Evolutionary conservation across 2,329 filamentous ascomycete species (phyloP).

Genomic region (Alternaria tenuissima): DNA sequence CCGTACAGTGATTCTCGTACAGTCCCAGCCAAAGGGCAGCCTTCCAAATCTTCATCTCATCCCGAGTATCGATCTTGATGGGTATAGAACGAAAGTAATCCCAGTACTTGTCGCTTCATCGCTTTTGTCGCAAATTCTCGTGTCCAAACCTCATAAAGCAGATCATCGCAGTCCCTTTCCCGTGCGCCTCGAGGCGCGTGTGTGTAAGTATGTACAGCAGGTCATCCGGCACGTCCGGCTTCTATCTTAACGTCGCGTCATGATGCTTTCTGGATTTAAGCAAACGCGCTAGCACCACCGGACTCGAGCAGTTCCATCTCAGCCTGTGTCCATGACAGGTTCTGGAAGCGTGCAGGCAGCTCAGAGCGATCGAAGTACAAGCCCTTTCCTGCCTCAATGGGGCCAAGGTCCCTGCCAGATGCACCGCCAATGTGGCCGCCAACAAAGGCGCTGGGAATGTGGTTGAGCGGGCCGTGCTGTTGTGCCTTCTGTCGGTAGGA

Average conservation of each 20-base stretch:
- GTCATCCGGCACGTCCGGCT: constrained; percentile 25
- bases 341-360: constrained; percentile 83
- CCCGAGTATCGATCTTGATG: constrained; percentile 33
- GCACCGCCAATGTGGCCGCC: constrained; percentile 63
- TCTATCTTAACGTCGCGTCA: constrained; percentile 18
- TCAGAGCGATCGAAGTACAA: constrained; percentile 89
- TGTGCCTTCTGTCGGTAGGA: constrained; percentile 79
- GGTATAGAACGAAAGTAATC: constrained; percentile 40
- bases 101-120: constrained; percentile 29
- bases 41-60: constrained; percentile 21
- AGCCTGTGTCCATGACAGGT: constrained; percentile 73
- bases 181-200: constrained; percentile 18
- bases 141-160: constrained; percentile 5
- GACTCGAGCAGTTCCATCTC: constrained; percentile 98
- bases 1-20: constrained; percentile 19
- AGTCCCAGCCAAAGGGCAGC: constrained; percentile 13
- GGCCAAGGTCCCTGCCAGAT: constrained; percentile 74
- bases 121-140: constrained; percentile 25
- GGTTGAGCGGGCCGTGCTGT: constrained; percentile 75
- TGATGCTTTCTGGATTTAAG: constrained; percentile 45
- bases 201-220: constrained; percentile 33
- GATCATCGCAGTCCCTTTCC: constrained; percentile 14
- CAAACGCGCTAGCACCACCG: constrained; percentile 77
- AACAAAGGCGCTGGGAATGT: constrained; percentile 36
- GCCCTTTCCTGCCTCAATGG: constrained; percentile 74